These are phyloP conservation scores for Trichocomaceae sp. DNA, from an alignment of 2,329 filamentous ascomycete species.

Conservation along the genomic window DNA sequence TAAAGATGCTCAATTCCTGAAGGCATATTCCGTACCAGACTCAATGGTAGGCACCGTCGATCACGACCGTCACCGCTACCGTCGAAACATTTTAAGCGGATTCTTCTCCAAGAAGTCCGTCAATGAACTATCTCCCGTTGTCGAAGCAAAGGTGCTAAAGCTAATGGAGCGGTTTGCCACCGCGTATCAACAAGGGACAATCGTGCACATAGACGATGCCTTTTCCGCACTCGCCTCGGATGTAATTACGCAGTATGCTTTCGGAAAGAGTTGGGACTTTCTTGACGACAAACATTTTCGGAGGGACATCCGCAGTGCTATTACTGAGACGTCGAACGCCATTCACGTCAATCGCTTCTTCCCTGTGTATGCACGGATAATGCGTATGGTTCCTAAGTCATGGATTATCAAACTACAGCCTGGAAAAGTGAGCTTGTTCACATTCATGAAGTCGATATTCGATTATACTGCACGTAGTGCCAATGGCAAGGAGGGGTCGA, in stretches of 20 bases:
- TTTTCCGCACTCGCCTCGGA: constrained; percentile 29
- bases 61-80: constrained; percentile 20
- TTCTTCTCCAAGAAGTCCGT: constrained; percentile 31
- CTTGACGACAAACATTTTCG: constrained; percentile 25
- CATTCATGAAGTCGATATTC: background rate
- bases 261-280: constrained; percentile 27
- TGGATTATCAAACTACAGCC: background rate
- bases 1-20: constrained; percentile 19
- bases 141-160: constrained; percentile 29
- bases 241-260: constrained; percentile 34
- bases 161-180: constrained; percentile 23
- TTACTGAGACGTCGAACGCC: constrained; percentile 13
- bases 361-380: background rate
- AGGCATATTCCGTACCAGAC: constrained; percentile 12
- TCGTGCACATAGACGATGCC: constrained; percentile 20
- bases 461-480: background rate
- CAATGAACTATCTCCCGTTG: constrained; percentile 26
- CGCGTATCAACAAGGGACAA: constrained; percentile 9
- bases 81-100: constrained; percentile 18
- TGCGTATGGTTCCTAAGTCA: background rate
- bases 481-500: background rate
- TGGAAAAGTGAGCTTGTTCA: background rate
- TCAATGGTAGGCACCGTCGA: constrained; percentile 18
- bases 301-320: constrained; percentile 18
- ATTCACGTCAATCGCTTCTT: background rate